Evolutionary conservation across 2,329 filamentous ascomycete species (phyloP).

Genomic region (Aureobasidium leucospermi): DNA sequence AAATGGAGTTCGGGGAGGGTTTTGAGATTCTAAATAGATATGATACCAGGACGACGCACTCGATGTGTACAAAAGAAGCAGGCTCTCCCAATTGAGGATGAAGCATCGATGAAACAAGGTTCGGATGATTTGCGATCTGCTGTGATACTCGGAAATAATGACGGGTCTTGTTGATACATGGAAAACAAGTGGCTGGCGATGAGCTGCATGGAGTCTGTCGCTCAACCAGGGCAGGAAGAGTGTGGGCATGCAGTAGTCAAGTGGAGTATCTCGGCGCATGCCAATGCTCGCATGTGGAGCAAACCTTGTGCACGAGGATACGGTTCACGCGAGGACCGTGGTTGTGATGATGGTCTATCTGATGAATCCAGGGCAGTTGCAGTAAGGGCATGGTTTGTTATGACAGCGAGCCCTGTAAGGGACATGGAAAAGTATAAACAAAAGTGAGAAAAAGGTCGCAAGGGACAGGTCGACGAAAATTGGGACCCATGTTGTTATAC

Average conservation of each 20-base stretch:
- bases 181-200: not conserved
- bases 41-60: not conserved
- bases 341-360: not conserved
- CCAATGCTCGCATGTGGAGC: not conserved
- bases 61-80: not conserved
- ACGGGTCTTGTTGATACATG: slow-evolving; percentile 40
- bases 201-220: not conserved
- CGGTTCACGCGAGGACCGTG: not conserved
- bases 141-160: slow-evolving; percentile 30
- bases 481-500: not conserved
- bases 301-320: not conserved
- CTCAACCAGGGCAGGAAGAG: not conserved
- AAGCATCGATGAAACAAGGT: slow-evolving; percentile 21
- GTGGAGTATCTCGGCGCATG: not conserved
- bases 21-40: not conserved
- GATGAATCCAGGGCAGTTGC: not conserved
- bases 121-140: slow-evolving; percentile 20
- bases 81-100: slow-evolving; percentile 1
- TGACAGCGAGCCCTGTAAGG: not conserved
- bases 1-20: not conserved
- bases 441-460: not conserved
- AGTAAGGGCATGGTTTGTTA: not conserved
- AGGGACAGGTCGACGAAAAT: not conserved
- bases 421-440: not conserved
- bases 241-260: not conserved